Evolutionary conservation across 2,329 filamentous ascomycete genomes (phyloP).

Genomic region (Nigrospora osmanthi): DNA sequence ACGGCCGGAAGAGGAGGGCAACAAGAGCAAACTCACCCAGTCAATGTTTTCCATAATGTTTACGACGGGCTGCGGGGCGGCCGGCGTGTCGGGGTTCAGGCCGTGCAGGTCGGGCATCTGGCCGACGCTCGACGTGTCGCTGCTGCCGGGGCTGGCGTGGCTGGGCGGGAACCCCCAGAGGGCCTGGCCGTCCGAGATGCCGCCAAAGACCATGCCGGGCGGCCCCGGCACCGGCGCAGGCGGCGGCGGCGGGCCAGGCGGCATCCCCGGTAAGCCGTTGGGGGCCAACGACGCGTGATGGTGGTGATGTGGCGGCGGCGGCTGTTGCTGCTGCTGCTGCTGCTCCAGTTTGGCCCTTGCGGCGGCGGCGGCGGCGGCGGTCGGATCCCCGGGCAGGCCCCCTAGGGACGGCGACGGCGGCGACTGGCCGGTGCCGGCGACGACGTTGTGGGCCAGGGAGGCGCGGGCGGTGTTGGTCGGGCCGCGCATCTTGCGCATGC

Average conservation of each 20-base stretch:
- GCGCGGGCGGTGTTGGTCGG: slow-evolving; percentile 36
- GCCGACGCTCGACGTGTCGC: slow-evolving; percentile 28
- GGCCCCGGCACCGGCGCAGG: no score
- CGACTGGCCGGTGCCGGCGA: slow-evolving; percentile 15
- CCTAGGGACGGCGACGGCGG: slow-evolving; percentile 5
- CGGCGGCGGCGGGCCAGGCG: slow-evolving; percentile 1
- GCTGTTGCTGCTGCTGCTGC: background rate
- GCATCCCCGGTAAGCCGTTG: background rate
- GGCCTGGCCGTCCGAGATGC: slow-evolving; percentile 38
- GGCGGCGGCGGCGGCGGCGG: slow-evolving; percentile 1
- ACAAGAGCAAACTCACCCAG: slow-evolving; percentile 42
- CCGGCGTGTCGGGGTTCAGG: background rate
- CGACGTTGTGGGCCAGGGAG: slow-evolving; percentile 24
- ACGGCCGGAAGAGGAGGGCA: background rate
- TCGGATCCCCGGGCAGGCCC: slow-evolving; percentile 2
- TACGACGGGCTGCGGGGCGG: slow-evolving; percentile 8
- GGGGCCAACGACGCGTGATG: background rate
- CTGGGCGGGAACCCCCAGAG: slow-evolving; percentile 34
- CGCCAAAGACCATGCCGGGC: slow-evolving; percentile 33
- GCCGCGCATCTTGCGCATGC: slow-evolving; percentile 48
- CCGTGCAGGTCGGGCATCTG: slow-evolving; percentile 7
- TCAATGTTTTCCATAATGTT: slow-evolving; percentile 49
- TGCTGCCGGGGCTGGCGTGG: slow-evolving; percentile 33
- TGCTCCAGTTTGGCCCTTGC: background rate
- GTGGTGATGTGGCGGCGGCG: background rate